Base-by-base conservation (phyloP, 2,329 filamentous ascomycete species). In the Davidsoniella australis region DNA sequence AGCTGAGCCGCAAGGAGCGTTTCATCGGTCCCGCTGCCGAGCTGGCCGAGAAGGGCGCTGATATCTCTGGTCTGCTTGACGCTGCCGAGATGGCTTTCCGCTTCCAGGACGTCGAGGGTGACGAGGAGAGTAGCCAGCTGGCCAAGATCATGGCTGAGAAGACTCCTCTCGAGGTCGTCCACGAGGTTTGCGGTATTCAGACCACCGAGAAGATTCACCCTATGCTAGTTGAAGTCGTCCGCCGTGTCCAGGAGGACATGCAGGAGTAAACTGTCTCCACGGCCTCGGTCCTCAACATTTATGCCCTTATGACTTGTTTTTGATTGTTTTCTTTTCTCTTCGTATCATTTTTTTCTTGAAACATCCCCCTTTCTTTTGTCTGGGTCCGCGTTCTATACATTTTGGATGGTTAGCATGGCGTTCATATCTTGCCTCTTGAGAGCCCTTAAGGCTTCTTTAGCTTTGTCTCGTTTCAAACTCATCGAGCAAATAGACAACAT, bases 41-140 rank as follows among this genome's bases (percentile, higher is more conserved):
- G 67, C 76, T 98, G 16, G 87, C 87, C 42, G 86, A 94, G 71
- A 72, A 75, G 53, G 86, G 78, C 52, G 72, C 85, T 66, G 74
- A 76, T 57, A 82, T 80, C 63, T 73, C 78, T 51, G 79, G 76
- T 48, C 73, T 98, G 26, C 70, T 96, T 48, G 82, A 81, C 52
- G 84, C 85, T 17, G 77, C 91, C 42, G 89, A 96, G 71, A 86
- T 89, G 78, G 81, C 85, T 5, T 81, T 98, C 64, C 85, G 83
- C 55, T 98, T 96, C 80, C 88, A 95, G 69, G 85, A 94, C 58
- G 83, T 95, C 50, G 77, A 88, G 58, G 87, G 80, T 10, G 91
- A 98, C 55, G 85, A 93, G 0, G 91, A 96, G 75, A 93, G 84
- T 55, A 71, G 68, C 56, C 80, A 94, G 66, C 74, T 98, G 9